phyloP scores from a whole-genome alignment of 208 protist species.

The Crithidia acanthocephali region DNA sequence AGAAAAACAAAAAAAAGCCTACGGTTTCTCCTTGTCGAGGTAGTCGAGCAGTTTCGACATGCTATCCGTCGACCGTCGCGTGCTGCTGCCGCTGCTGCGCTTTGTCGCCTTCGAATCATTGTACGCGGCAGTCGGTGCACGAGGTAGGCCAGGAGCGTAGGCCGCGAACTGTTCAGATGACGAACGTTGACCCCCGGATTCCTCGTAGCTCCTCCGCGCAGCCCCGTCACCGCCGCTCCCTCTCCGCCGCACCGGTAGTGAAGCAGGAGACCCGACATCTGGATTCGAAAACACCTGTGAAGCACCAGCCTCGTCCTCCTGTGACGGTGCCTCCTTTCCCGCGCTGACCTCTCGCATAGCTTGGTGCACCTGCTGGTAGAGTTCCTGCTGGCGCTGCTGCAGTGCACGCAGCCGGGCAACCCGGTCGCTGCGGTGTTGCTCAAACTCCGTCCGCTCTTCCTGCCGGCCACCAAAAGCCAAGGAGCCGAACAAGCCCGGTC shows the following conservation, averaged over 20 bases:
- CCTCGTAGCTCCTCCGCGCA: background rate
- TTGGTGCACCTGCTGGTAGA: slow-evolving; percentile 39
- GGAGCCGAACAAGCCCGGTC: slow-evolving; percentile 42
- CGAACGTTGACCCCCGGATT: background rate
- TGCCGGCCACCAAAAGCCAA: slow-evolving; percentile 53
- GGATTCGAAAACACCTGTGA: background rate
- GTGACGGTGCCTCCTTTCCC: background rate
- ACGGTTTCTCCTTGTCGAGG: slow-evolving; percentile 8
- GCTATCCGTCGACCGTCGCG: background rate
- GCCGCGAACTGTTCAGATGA: background rate
- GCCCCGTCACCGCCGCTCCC: background rate
- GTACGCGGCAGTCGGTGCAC: slow-evolving; percentile 1
- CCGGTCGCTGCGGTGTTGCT: slow-evolving; percentile 51
- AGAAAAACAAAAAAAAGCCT: no score
- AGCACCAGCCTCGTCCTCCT: background rate
- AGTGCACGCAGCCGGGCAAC: slow-evolving; percentile 40
- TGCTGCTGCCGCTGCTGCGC: background rate
- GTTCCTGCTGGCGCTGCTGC: slow-evolving; percentile 50
- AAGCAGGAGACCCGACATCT: no score
- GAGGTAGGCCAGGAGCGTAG: background rate
- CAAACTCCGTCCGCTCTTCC: slow-evolving; percentile 34
- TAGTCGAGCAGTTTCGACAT: slow-evolving; percentile 26
- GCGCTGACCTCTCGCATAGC: slow-evolving; percentile 19
- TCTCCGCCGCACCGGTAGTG: background rate
- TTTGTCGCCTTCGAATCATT: background rate